Conservation (phyloP, 1,139 yeast species). For the Pichia sp. region DNA sequence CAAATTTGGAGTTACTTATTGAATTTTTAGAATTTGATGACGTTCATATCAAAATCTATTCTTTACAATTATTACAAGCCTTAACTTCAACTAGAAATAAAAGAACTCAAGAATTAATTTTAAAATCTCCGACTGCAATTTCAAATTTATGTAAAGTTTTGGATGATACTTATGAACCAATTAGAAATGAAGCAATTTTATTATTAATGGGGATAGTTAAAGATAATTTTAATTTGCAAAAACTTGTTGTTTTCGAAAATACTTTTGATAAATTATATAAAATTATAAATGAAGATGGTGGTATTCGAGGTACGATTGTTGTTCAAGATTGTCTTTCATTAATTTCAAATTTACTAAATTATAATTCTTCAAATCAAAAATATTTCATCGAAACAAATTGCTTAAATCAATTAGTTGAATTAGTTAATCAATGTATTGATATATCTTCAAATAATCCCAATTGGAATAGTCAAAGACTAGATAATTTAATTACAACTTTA, state of each 20-base stretch:
- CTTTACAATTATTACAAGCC: conserved; percentile 81
- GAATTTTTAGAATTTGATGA: conserved; percentile 48
- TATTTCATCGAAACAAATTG: conserved; percentile 82
- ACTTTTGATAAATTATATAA: conserved; percentile 76
- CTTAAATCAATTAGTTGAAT: conserved; percentile 52
- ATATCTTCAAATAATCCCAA: conserved; percentile 36
- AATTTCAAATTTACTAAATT: conserved; percentile 63
- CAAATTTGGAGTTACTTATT: conserved; percentile 42
- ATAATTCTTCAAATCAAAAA: conserved; percentile 87
- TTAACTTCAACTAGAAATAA: conserved; percentile 69
- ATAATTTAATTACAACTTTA: conserved; percentile 58
- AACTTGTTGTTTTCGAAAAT: conserved; percentile 89
- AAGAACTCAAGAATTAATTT: conserved; percentile 67
- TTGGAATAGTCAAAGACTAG: conserved; percentile 70
- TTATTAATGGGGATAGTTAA: conserved; percentile 78
- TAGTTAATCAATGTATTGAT: conserved; percentile 54
- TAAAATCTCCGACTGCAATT: conserved; percentile 72
- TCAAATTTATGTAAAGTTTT: conserved; percentile 66
- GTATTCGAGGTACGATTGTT: conserved; percentile 80
- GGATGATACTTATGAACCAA: conserved; percentile 76
- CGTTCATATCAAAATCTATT: conserved; percentile 71
- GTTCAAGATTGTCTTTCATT: conserved; percentile 85
- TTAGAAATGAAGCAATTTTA: conserved; percentile 79
- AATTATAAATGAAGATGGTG: conserved; percentile 83
- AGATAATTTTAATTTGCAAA: conserved; percentile 82